A percentile compares a stretch with the other conserved stretches of the same genome.
These are phyloP conservation scores for Hypoxylon trugodes DNA, from an alignment of 495 filamentous ascomycete species.

Conservation along the genomic window DNA sequence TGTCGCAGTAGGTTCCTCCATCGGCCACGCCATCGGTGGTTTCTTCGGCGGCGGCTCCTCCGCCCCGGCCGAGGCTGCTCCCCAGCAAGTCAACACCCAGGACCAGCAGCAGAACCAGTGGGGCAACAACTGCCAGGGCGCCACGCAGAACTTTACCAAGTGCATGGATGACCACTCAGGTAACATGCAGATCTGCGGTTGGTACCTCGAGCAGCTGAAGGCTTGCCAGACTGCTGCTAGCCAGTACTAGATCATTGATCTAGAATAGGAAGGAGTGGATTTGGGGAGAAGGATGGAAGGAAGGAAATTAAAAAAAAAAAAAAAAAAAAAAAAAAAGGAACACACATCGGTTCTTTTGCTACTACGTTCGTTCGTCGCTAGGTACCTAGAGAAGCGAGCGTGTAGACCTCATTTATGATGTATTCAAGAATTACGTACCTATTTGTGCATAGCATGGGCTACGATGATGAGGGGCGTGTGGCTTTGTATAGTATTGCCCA, in stretches of 20 bases:
- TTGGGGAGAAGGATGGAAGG: background rate
- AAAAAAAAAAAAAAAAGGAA: background rate
- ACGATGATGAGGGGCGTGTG: background rate
- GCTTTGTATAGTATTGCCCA: background rate
- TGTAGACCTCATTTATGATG: background rate
- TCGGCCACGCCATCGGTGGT: slow-evolving; percentile 93
- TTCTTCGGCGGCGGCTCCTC: slow-evolving; percentile 75
- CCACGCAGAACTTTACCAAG: slow-evolving; percentile 85
- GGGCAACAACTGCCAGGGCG: slow-evolving; percentile 76
- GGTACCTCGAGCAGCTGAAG: slow-evolving; percentile 98
- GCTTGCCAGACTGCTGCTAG: slow-evolving; percentile 91
- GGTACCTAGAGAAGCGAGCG: too few relatives aligned
- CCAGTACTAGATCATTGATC: slow-evolving; percentile 70
- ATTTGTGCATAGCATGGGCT: background rate
- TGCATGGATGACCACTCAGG: slow-evolving; percentile 96
- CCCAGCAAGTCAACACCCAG: slow-evolving; percentile 47
- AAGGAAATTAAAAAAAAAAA: background rate
- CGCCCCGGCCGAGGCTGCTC: slow-evolving; percentile 62
- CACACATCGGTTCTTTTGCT: background rate
- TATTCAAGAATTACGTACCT: background rate
- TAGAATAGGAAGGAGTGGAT: background rate
- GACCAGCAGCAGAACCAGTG: slow-evolving; percentile 57
- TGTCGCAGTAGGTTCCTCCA: slow-evolving; percentile 92
- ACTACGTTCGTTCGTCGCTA: too few relatives aligned
- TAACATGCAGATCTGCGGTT: slow-evolving; percentile 93